A percentile compares a stretch with the other conserved stretches of the same genome.
These are phyloP conservation scores for Porpolomopsis calyptriformis DNA, from an alignment of 768 basidiomycete species.

Conservation along the genomic window DNA sequence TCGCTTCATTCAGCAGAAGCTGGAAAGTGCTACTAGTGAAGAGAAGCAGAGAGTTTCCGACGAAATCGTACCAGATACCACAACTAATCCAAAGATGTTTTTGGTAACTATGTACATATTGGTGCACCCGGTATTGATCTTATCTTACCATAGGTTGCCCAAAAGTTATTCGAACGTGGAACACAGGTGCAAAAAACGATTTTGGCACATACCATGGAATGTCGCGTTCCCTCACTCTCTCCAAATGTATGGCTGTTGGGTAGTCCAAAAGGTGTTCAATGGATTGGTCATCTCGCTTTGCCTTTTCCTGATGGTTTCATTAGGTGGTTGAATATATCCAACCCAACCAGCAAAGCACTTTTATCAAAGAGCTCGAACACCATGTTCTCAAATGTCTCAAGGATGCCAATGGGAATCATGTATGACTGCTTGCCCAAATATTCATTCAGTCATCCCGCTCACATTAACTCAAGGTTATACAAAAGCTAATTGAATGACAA, in stretches of 20 bases:
- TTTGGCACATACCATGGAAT: conserved; percentile 65
- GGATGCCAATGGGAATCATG: conserved; percentile 94
- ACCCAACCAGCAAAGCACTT: conserved; percentile 62
- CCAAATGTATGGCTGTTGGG: conserved; percentile 95
- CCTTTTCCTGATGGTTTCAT: conserved; percentile 8
- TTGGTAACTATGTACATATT: conserved; percentile 78
- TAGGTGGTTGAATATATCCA: conserved; percentile 78
- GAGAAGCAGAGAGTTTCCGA: conserved; percentile 75
- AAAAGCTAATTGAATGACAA: conserved; percentile 84
- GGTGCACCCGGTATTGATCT: not conserved
- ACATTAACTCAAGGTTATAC: conserved; percentile 49
- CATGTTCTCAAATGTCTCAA: conserved; percentile 79
- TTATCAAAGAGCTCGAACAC: conserved; percentile 71
- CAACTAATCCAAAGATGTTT: conserved; percentile 84
- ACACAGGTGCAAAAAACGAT: conserved; percentile 61
- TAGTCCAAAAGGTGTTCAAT: conserved; percentile 72
- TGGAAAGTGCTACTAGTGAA: conserved; percentile 65
- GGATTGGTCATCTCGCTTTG: not conserved
- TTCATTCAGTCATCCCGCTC: conserved; percentile 1
- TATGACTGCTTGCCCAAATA: conserved; percentile 30
- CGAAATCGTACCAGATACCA: conserved; percentile 72
- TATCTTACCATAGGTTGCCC: conserved; percentile 54
- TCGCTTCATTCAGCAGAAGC: conserved; percentile 88
- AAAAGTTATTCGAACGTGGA: conserved; percentile 87
- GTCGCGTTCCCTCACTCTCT: conserved; percentile 69